A percentile compares a stretch with the other conserved stretches of the same genome.
Evolutionary conservation across 768 basidiomycete species (phyloP).

Genomic region (Cystofilobasidium bisporidii): DNA sequence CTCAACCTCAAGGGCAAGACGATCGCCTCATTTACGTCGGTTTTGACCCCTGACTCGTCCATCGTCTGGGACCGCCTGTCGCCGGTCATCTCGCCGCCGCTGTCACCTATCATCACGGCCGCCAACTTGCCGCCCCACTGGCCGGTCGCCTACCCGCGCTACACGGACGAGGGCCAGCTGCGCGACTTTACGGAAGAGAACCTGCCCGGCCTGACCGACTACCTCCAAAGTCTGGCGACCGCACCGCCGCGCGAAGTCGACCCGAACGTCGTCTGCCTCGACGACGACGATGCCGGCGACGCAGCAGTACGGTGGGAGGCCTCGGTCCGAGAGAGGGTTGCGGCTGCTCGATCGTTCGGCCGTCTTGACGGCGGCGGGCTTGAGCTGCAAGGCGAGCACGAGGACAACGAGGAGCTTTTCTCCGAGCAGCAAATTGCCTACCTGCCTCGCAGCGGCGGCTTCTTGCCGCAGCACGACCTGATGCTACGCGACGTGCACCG

Average conservation of each 20-base stretch:
- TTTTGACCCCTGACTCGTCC: background rate
- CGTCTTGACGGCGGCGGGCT: constrained; percentile 45
- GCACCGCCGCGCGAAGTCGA: background rate
- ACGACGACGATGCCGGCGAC: constrained; percentile 34
- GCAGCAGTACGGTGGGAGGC: constrained; percentile 47
- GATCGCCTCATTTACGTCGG: background rate
- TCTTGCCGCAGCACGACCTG: constrained; percentile 37
- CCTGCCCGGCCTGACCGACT: background rate
- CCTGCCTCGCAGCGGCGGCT: constrained; percentile 30
- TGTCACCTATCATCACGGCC: constrained; percentile 7
- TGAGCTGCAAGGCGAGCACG: constrained; percentile 29
- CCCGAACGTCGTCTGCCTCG: background rate
- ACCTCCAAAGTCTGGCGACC: background rate
- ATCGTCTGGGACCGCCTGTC: background rate
- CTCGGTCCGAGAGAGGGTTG: constrained; percentile 44
- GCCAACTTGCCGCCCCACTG: constrained; percentile 1
- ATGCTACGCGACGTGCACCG: constrained; percentile 40
- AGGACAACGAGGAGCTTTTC: constrained; percentile 9
- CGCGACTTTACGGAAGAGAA: background rate
- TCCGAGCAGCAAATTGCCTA: constrained; percentile 15
- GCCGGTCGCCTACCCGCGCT: background rate
- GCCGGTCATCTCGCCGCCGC: background rate
- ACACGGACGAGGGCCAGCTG: background rate
- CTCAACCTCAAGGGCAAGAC: background rate
- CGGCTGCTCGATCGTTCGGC: constrained; percentile 46